Evolutionary conservation across 495 filamentous ascomycete species (phyloP), one percentile per base, ranked within the genome.

Genomic region (Extremus antarcticus): DNA sequence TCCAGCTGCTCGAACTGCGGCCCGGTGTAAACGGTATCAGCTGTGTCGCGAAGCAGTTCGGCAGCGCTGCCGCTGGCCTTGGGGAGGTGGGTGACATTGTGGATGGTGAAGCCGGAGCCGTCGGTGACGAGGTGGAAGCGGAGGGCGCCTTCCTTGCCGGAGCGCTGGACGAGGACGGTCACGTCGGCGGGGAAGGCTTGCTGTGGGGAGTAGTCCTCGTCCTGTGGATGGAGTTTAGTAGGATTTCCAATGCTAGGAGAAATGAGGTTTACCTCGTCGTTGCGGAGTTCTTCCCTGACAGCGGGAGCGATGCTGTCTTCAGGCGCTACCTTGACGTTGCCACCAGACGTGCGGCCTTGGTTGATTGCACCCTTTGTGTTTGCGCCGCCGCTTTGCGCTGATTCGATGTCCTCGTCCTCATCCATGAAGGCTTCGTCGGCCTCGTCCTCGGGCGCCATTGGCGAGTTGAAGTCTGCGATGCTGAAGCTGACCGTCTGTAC

Each of bases 1-100:
- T 99, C 92, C 40, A 99, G 78, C 75, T 86, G 94, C 71, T 81
- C 80, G 67, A 96, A 97, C 32, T 88, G 88, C 58, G 92, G 94
- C 46, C 92, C 92, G 51, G 86, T 84, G 74, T 97, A 99, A 50
- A 89, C 65, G 23, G 19, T 29, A 10, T 54, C 50, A 25, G 59
- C 25, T 9, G 39, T 29, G 21, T 57, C 25, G 46, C 59, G 59
- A 22, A 58, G 45, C 43, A 57, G 49, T 10, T 86, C 81, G 67
- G 79, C 73, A 25, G 81, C 80, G 38, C 79, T 81, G 65, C 77
- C 71, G 47, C 85, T 80, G 48, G 84, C 68, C 63, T 89, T 80
- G 59, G 76, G 72, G 74, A 85, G 94, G 77, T 88, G 90, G 68
- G 83, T 90, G 57, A 96, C 82, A 70, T 92, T 90, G 63, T 97